Percentiles rank a stretch among this genome's conserved stretches.
phyloP scores from a whole-genome alignment of 306 rosid species.

The Spatholobus suberectus region DNA sequence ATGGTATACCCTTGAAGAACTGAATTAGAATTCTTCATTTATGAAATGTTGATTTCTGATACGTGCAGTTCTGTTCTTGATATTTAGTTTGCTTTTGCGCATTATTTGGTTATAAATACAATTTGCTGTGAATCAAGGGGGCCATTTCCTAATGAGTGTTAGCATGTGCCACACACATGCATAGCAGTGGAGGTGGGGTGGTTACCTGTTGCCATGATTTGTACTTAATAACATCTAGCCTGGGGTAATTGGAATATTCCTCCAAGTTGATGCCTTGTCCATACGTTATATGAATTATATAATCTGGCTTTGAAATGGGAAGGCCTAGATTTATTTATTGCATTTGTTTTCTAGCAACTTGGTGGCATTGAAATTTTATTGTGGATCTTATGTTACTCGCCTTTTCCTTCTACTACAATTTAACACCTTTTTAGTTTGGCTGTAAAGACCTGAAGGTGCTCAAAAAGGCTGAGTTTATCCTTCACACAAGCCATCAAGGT shows the following conservation, averaged over 20 bases:
- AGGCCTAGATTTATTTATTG: neutral
- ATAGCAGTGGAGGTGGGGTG: neutral
- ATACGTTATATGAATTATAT: too few relatives aligned
- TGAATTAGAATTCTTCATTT: neutral
- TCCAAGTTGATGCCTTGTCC: neutral
- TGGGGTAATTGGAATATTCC: too few relatives aligned
- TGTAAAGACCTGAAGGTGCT: conserved; percentile 67
- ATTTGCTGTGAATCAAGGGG: too few relatives aligned
- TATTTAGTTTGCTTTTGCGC: too few relatives aligned
- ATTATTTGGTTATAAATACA: too few relatives aligned
- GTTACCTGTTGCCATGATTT: neutral
- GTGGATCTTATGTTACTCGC: neutral
- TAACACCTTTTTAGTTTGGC: conserved; percentile 19
- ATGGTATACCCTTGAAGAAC: neutral
- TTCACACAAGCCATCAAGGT: conserved; percentile 27
- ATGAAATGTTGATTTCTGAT: neutral
- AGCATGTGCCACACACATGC: too few relatives aligned
- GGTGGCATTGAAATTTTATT: neutral
- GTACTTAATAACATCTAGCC: too few relatives aligned
- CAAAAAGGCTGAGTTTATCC: conserved; percentile 42
- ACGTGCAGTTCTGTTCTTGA: too few relatives aligned
- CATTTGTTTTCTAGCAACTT: too few relatives aligned
- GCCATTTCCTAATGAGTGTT: neutral
- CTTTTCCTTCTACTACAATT: neutral
- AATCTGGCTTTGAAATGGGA: too few relatives aligned